Evolutionary conservation across 306 rosid genomes (phyloP).

Genomic region (Canavalia ensiformis): DNA sequence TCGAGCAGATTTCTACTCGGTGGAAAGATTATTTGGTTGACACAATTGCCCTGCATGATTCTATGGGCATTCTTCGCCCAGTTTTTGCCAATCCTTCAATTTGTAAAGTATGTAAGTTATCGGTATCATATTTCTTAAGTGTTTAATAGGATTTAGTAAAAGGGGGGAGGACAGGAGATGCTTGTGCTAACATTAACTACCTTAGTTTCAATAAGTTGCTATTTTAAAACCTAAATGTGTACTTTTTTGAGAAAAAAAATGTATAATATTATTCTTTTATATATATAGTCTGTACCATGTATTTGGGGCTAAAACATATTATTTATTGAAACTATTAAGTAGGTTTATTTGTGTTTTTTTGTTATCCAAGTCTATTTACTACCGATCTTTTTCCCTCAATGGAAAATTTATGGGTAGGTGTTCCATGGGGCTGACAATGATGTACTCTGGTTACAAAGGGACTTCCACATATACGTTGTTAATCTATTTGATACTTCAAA

Average conservation of each 20-base stretch:
- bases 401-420: constrained; percentile 66
- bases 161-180: background rate
- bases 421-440: constrained; percentile 98
- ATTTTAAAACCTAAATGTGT: constrained; percentile 8
- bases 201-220: constrained; percentile 15
- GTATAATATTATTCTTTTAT: background rate
- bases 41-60: constrained; percentile 85
- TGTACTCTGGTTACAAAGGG: constrained; percentile 91
- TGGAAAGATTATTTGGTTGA: constrained; percentile 91
- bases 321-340: constrained; percentile 16
- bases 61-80: constrained; percentile 71
- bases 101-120: constrained; percentile 74
- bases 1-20: constrained; percentile 74
- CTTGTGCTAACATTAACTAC: background rate
- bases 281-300: background rate
- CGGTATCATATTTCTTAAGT: constrained; percentile 23
- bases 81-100: constrained; percentile 79
- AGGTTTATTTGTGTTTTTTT: constrained; percentile 8
- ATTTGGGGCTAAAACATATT: constrained; percentile 11
- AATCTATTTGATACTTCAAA: constrained; percentile 92
- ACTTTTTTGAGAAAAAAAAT: background rate
- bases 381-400: constrained; percentile 25
- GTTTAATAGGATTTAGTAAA: constrained; percentile 13
- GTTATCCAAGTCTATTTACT: constrained; percentile 20
- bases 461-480: constrained; percentile 88